These are phyloP conservation scores for Farysia itapuensis DNA, from an alignment of 1,284 basidiomycete species.

Conservation along the genomic window DNA sequence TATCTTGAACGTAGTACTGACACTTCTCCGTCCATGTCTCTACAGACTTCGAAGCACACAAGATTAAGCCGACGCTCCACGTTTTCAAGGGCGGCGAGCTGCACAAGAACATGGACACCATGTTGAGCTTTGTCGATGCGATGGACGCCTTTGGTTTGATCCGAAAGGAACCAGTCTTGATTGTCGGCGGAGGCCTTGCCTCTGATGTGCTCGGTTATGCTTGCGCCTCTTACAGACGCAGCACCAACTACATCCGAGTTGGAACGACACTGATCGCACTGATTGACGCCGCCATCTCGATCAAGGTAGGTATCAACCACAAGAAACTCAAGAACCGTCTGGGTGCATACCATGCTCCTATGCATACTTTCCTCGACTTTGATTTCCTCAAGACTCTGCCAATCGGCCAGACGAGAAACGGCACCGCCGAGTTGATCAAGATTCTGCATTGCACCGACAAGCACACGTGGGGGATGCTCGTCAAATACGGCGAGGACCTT, in stretches of 20 bases:
- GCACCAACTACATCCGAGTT: constrained; percentile 63
- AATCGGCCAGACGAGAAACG: constrained; percentile 62
- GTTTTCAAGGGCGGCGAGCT: constrained; percentile 63
- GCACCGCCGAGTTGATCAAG: constrained; percentile 63
- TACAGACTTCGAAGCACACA: constrained; percentile 61
- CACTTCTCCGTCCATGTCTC: too few species aligned
- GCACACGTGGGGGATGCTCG: constrained; percentile 61
- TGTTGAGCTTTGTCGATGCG: constrained; percentile 63
- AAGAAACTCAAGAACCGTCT: constrained; percentile 54
- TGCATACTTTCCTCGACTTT: constrained; percentile 64
- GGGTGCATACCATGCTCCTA: constrained; percentile 63
- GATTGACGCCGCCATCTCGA: constrained; percentile 63
- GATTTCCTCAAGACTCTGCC: constrained; percentile 63
- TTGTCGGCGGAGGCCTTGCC: constrained; percentile 62
- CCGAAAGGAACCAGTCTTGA: constrained; percentile 63
- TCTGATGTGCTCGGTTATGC: constrained; percentile 61
- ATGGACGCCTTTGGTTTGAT: constrained; percentile 63
- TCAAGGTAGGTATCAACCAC: constrained; percentile 60
- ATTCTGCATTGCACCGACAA: constrained; percentile 62
- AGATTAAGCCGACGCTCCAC: constrained; percentile 61
- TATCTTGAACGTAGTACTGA: background rate
- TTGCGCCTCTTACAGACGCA: constrained; percentile 62
- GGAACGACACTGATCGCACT: constrained; percentile 63
- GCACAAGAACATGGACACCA: constrained; percentile 63
- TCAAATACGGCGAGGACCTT: constrained; percentile 62